These are phyloP conservation scores for Oehlia diaphana DNA, from an alignment of 192 early-diverging fungal species.

Conservation along the genomic window DNA sequence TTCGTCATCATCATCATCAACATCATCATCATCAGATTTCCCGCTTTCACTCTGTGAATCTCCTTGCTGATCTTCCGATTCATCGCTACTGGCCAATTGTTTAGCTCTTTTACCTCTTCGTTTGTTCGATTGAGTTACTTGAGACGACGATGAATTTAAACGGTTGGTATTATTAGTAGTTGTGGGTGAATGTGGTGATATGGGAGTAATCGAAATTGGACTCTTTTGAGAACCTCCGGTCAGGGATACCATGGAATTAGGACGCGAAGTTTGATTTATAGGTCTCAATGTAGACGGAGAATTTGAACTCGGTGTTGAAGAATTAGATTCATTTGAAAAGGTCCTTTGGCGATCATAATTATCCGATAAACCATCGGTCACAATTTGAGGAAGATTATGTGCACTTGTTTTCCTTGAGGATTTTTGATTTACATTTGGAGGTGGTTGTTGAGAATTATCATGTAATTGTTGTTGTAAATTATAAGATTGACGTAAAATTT, in stretches of 20 bases:
- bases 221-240: neutral
- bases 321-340: constrained; percentile 6
- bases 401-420: neutral
- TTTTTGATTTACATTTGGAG: neutral
- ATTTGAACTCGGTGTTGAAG: neutral
- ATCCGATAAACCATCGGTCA: neutral
- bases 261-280: neutral
- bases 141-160: neutral
- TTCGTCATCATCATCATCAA: neutral
- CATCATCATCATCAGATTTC: constrained; percentile 1
- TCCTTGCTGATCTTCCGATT: constrained; percentile 10
- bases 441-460: constrained; percentile 1
- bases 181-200: neutral
- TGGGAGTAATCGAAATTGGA: neutral
- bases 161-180: neutral
- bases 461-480: neutral
- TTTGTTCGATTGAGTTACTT: neutral
- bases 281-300: neutral
- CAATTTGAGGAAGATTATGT: neutral
- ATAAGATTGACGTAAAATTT: constrained; percentile 35
- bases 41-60: neutral
- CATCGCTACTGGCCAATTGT: constrained; percentile 24
- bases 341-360: constrained; percentile 9
- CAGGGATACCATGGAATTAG: neutral
- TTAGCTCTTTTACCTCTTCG: neutral